These are phyloP conservation scores for Albugo laibachii DNA, from an alignment of 352 stramenopile species.

Conservation along the genomic window DNA sequence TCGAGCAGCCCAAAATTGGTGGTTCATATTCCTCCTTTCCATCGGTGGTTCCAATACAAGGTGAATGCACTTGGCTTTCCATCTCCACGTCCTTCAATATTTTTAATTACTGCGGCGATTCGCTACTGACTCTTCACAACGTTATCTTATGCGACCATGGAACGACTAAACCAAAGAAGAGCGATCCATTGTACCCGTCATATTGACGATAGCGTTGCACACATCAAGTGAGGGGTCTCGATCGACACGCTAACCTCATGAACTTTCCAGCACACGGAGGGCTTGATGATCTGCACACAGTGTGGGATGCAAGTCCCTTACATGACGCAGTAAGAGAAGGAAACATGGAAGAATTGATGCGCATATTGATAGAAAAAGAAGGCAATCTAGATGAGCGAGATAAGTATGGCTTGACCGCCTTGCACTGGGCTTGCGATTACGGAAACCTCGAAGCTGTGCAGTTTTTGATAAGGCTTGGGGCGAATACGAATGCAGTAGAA, in stretches of 20 bases:
- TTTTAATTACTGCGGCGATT: too few relatives aligned
- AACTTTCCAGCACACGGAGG: slow-evolving; percentile 15
- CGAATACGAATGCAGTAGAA: slow-evolving; percentile 32
- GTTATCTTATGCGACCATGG: too few relatives aligned
- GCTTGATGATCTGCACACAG: slow-evolving; percentile 39
- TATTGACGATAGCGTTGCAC: too few relatives aligned
- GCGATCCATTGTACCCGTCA: too few relatives aligned
- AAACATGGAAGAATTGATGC: slow-evolving; percentile 13
- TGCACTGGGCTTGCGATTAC: slow-evolving; percentile 54
- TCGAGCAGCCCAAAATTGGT: neutral
- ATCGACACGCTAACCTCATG: neutral
- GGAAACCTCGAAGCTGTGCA: slow-evolving; percentile 12
- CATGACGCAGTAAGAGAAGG: slow-evolving; percentile 38
- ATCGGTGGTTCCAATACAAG: too few relatives aligned
- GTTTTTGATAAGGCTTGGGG: slow-evolving; percentile 18
- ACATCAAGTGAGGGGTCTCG: too few relatives aligned
- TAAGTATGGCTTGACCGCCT: slow-evolving; percentile 48
- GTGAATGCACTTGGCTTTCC: too few relatives aligned
- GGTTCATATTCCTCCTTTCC: too few relatives aligned
- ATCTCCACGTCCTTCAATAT: too few relatives aligned
- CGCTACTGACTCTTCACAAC: too few relatives aligned
- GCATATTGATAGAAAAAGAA: slow-evolving; percentile 13
- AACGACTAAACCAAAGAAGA: too few relatives aligned
- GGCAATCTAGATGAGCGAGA: slow-evolving; percentile 17
- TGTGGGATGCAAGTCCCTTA: slow-evolving; percentile 31